Evolutionary conservation across 768 basidiomycete genomes (phyloP).

Genomic region (Macrolepiota albuminosa): DNA sequence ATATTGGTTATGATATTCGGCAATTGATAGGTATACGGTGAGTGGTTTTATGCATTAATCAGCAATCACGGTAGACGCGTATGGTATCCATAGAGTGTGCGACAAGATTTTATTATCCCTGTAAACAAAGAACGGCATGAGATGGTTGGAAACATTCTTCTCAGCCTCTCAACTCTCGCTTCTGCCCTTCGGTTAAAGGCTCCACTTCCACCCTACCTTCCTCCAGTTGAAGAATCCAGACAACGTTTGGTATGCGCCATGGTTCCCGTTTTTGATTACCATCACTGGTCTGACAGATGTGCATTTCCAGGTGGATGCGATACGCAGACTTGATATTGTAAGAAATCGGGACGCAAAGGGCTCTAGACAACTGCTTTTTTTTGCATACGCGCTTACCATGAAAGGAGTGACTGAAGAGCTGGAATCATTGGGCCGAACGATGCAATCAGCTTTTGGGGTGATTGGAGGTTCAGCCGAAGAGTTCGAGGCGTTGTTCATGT

Average conservation of each 20-base stretch:
- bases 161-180: conserved; percentile 79
- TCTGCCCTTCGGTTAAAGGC: conserved; percentile 81
- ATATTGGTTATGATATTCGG: conserved; percentile 1
- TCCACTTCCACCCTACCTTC: conserved; percentile 94
- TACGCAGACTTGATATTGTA: conserved; percentile 84
- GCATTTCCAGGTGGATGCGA: conserved; percentile 63
- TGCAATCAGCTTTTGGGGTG: conserved; percentile 91
- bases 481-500: conserved; percentile 74
- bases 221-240: conserved; percentile 85
- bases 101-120: conserved; percentile 84
- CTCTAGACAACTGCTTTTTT: conserved; percentile 85
- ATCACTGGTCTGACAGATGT: not conserved
- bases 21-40: conserved; percentile 61
- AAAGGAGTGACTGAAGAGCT: conserved; percentile 90
- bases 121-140: conserved; percentile 87
- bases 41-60: conserved; percentile 18
- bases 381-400: conserved; percentile 93
- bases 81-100: conserved; percentile 52
- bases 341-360: conserved; percentile 75
- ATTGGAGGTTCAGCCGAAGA: conserved; percentile 79
- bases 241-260: conserved; percentile 57
- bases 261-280: not conserved
- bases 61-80: not conserved
- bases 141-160: conserved; percentile 93
- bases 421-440: conserved; percentile 70